Evolutionary conservation across 2,329 filamentous ascomycete species (phyloP).

Genomic region (Claviceps humidiphila): DNA sequence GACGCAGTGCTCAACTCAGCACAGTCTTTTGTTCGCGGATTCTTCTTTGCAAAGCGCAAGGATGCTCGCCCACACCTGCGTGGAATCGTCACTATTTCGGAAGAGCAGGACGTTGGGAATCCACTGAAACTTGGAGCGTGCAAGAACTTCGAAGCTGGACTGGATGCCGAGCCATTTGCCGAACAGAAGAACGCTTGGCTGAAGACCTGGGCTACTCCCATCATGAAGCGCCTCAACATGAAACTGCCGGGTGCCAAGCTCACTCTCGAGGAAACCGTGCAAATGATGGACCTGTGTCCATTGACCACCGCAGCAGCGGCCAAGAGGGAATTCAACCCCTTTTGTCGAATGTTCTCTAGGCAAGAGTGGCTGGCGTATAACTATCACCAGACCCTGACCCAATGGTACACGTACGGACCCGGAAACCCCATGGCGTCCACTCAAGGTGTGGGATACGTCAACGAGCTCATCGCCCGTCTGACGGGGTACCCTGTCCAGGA

Average conservation of each 20-base stretch:
- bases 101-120: constrained; percentile 58
- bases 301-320: constrained; percentile 61
- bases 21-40: constrained; percentile 61
- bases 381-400: constrained; percentile 67
- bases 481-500: constrained; percentile 57
- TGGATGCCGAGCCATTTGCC: constrained; percentile 32
- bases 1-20: constrained; percentile 63
- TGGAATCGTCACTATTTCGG: constrained; percentile 54
- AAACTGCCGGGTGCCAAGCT: constrained; percentile 57
- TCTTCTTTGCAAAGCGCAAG: constrained; percentile 35
- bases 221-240: constrained; percentile 55
- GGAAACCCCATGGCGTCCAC: constrained; percentile 71
- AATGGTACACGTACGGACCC: constrained; percentile 70
- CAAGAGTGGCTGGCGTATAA: constrained; percentile 68
- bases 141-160: constrained; percentile 51
- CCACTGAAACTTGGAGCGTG: constrained; percentile 67
- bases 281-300: constrained; percentile 79
- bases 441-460: constrained; percentile 76
- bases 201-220: constrained; percentile 49
- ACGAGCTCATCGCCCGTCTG: constrained; percentile 74
- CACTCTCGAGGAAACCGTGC: constrained; percentile 46
- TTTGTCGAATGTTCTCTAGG: constrained; percentile 62
- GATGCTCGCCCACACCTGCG: constrained; percentile 32
- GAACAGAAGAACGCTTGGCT: constrained; percentile 45
- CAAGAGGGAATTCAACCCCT: constrained; percentile 41